Base-by-base conservation (phyloP, 306 rosid genomes). In the Trichosanthes truncata region DNA sequence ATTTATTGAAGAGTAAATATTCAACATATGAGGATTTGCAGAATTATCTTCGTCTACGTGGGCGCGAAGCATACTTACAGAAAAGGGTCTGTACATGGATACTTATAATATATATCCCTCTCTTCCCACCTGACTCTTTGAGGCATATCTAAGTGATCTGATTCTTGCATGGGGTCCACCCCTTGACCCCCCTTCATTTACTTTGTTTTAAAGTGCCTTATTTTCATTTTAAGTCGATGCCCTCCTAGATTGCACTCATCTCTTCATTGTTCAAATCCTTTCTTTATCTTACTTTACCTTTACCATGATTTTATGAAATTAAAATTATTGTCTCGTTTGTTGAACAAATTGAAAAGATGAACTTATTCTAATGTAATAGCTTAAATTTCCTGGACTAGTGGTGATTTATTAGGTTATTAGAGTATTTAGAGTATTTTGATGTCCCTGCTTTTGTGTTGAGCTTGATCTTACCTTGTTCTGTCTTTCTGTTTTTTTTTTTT, bases 11-110 rank as follows among this genome's bases (percentile, higher is more conserved):
- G 87, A 88, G 83, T 59, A 80, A 88, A 49, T 86, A 91, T 85
- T 85, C 97, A 25, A 87, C 87, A 63, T 95, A 91, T 21, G 92
- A 81, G 79, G 90, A 86, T 78, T 86, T 95, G 86, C 89, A 60
- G 82, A 86, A 82, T 78, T 93, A 91, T 81, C 97, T 95, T 59
- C 93, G 81, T 35, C 86, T 80, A 60, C 85, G 94, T 48, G 97
- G 99, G 45, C 88, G 88, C 60, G 91, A 95, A 87, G 97, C 99
- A 77, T 95, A 95, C 80, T 82, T 89, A 80, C 91, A 89, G 86
- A 95, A 91, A 86, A 89, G 88, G 96, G 99, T 95, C 26, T 68
- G 93, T 68, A 67, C 62, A 36, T 66, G 18, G 48, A 17, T 48
- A 12, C 13, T 66, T 17, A 66, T 35, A 65, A 65, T 3, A 38